These are phyloP conservation scores for Metschnikowia peoriensis DNA, from an alignment of 805 yeast species.

Conservation along the genomic window DNA sequence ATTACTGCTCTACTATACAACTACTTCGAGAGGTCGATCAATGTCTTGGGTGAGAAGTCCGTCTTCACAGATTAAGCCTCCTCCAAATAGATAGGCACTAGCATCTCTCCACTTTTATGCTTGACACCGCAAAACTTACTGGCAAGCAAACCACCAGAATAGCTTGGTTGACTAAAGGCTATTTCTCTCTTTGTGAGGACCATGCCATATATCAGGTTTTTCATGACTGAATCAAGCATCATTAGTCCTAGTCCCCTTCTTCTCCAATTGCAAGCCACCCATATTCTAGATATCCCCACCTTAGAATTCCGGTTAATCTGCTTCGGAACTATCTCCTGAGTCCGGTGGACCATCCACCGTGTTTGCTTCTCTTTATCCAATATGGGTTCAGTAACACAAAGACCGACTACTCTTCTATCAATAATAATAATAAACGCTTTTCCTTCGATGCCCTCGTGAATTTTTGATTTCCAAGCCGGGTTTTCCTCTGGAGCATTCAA, in stretches of 20 bases:
- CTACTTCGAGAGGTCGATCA: slow-evolving; percentile 39
- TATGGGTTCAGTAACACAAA: slow-evolving; percentile 52
- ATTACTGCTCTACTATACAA: slow-evolving; percentile 65
- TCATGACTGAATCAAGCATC: slow-evolving; percentile 44
- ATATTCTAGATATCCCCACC: slow-evolving; percentile 41
- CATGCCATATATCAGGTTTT: slow-evolving; percentile 50
- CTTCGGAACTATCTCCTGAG: slow-evolving; percentile 50
- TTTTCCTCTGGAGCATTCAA: slow-evolving; percentile 52
- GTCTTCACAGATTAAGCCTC: slow-evolving; percentile 19
- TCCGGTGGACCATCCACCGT: slow-evolving; percentile 58
- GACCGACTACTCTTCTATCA: slow-evolving; percentile 50
- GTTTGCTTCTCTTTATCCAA: slow-evolving; percentile 30
- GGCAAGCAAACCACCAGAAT: slow-evolving; percentile 61
- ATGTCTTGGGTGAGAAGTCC: slow-evolving; percentile 15
- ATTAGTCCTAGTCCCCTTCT: slow-evolving; percentile 48
- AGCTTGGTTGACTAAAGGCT: slow-evolving; percentile 75
- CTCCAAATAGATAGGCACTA: slow-evolving; percentile 51
- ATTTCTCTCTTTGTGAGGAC: slow-evolving; percentile 41
- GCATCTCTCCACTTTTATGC: slow-evolving; percentile 51
- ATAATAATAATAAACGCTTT: slow-evolving; percentile 49
- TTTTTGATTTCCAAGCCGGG: slow-evolving; percentile 27
- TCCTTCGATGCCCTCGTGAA: slow-evolving; percentile 6
- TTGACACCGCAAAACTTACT: slow-evolving; percentile 50
- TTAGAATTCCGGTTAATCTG: slow-evolving; percentile 35
- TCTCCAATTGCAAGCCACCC: slow-evolving; percentile 48